These are phyloP conservation scores for Plenodomus lindquistii DNA, from an alignment of 2,329 filamentous ascomycete genomes.

Conservation along the genomic window DNA sequence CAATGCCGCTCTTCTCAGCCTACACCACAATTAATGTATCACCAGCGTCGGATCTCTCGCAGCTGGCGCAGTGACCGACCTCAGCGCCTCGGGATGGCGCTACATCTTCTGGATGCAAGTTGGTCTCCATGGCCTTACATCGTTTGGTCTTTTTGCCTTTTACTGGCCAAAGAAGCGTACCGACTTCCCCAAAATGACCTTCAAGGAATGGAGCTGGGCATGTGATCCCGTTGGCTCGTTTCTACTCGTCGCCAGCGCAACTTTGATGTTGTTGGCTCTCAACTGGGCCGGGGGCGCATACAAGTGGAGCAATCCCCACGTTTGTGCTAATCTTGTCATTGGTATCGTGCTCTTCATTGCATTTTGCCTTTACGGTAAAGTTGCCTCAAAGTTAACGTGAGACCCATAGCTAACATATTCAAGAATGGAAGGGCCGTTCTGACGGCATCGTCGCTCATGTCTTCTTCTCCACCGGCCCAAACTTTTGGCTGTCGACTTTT, in stretches of 20 bases:
- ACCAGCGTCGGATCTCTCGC: conserved; percentile 54
- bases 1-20: not conserved
- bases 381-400: rapidly evolving
- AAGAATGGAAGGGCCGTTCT: conserved; percentile 60
- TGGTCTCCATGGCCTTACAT: conserved; percentile 55
- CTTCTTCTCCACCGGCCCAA: conserved; percentile 58
- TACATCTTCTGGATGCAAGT: conserved; percentile 65
- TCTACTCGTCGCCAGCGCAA: conserved; percentile 29
- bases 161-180: conserved; percentile 39
- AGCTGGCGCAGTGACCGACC: conserved; percentile 58
- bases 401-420: not conserved
- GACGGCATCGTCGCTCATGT: conserved; percentile 61
- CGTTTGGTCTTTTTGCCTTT: conserved; percentile 51
- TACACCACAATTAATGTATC: not conserved
- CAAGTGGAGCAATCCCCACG: conserved; percentile 28
- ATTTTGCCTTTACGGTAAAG: conserved; percentile 34
- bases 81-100: conserved; percentile 55
- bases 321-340: conserved; percentile 26
- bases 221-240: conserved; percentile 36
- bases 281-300: conserved; percentile 39
- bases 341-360: conserved; percentile 28
- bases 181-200: conserved; percentile 28
- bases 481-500: conserved; percentile 60
- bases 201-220: conserved; percentile 33
- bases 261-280: conserved; percentile 32